Conservation (phyloP, 2,329 filamentous ascomycete genomes). For the Lachnellula cervina region DNA sequence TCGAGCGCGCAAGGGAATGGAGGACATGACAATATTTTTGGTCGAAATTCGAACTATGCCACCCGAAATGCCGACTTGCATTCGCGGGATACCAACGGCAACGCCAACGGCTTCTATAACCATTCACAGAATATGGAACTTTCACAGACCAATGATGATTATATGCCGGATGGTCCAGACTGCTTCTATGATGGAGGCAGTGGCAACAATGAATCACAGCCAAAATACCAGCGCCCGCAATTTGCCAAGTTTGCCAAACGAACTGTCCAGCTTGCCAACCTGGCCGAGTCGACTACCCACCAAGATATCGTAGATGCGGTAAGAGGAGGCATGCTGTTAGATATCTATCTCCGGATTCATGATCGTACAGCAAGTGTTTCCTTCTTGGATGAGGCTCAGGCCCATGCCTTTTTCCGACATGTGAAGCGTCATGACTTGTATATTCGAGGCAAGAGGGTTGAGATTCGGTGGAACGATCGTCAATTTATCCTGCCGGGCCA, state of each 20-base stretch:
- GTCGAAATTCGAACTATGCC: constrained; percentile 22
- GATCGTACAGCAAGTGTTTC: constrained; percentile 63
- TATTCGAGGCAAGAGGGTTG: constrained; percentile 61
- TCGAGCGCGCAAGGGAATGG: constrained; percentile 14
- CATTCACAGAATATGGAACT: too few species aligned
- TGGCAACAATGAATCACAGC: constrained; percentile 20
- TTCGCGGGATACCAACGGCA: constrained; percentile 14
- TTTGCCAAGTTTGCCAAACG: constrained; percentile 38
- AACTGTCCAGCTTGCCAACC: constrained; percentile 57
- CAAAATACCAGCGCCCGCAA: constrained; percentile 17
- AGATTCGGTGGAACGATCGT: constrained; percentile 64
- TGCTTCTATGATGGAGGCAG: constrained; percentile 19
- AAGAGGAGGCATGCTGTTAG: constrained; percentile 66
- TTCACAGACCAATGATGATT: constrained; percentile 20
- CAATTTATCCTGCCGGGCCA: constrained; percentile 63
- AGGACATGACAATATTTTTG: constrained; percentile 23
- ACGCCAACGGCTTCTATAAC: constrained; percentile 17
- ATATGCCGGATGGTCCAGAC: constrained; percentile 16
- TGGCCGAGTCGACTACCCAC: constrained; percentile 59
- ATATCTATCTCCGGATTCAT: constrained; percentile 56
- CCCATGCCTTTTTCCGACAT: constrained; percentile 60
- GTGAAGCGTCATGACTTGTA: constrained; percentile 62
- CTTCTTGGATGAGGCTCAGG: constrained; percentile 60
- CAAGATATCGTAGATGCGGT: constrained; percentile 60
- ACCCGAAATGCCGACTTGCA: constrained; percentile 14